Conservation (phyloP, 2,329 filamentous ascomycete genomes). For the Cercospora canescens region DNA sequence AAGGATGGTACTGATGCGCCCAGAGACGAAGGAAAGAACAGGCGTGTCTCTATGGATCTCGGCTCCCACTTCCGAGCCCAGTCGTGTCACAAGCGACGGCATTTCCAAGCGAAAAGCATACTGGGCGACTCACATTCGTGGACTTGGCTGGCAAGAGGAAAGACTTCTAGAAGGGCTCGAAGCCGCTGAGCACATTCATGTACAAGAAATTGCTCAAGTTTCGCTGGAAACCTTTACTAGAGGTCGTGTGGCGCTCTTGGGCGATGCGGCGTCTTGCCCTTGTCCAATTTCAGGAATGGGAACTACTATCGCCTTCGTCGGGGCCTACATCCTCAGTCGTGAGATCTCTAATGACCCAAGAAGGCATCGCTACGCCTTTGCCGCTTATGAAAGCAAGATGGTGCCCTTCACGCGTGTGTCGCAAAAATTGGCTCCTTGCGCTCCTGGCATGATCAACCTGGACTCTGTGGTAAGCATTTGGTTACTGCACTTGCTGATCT, state of each 20-base stretch:
- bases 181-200: slow-evolving; percentile 36
- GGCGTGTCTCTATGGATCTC: slow-evolving; percentile 21
- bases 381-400: slow-evolving; percentile 31
- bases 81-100: slow-evolving; percentile 11
- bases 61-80: slow-evolving; percentile 22
- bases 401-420: slow-evolving; percentile 27
- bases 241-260: slow-evolving; percentile 31
- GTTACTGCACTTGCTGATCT: slow-evolving; percentile 18
- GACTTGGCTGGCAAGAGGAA: slow-evolving; percentile 30
- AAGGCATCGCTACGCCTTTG: slow-evolving; percentile 24
- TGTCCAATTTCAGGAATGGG: slow-evolving; percentile 35
- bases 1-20: slow-evolving; percentile 29
- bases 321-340: slow-evolving; percentile 35
- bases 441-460: slow-evolving; percentile 31
- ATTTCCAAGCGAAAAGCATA: slow-evolving; percentile 25
- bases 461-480: slow-evolving; percentile 28
- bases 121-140: slow-evolving; percentile 25
- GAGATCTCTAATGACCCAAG: slow-evolving; percentile 23
- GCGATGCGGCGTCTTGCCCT: slow-evolving; percentile 33
- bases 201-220: slow-evolving; percentile 30
- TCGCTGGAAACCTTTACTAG: slow-evolving; percentile 28
- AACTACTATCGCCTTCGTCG: slow-evolving; percentile 32
- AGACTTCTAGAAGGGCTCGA: slow-evolving; percentile 36
- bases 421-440: slow-evolving; percentile 34
- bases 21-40: slow-evolving; percentile 20